phyloP scores from a whole-genome alignment of 2,329 filamentous ascomycete species.

The Colletotrichum cordylinicola region DNA sequence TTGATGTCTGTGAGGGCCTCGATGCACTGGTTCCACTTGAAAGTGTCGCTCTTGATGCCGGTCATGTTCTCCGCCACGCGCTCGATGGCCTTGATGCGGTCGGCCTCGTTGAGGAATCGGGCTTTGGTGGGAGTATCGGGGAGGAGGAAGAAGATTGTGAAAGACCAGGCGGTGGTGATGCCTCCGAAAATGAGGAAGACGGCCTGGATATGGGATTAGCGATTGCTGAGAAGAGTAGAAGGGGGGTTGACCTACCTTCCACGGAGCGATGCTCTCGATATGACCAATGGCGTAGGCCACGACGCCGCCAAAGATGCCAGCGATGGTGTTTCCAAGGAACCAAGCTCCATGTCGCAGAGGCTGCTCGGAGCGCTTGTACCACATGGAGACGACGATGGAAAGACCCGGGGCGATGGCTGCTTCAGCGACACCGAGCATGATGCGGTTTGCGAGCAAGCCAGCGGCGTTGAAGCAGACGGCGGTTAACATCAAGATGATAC shows the following conservation, averaged over 20 bases:
- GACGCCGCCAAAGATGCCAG: conserved; percentile 33
- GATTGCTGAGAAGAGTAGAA: not conserved
- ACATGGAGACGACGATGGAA: conserved; percentile 35
- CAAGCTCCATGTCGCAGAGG: conserved; percentile 35
- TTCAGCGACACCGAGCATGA: conserved; percentile 38
- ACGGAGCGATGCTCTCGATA: conserved; percentile 13
- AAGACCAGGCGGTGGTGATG: conserved; percentile 62
- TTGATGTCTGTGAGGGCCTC: conserved; percentile 54
- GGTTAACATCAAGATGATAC: conserved; percentile 28
- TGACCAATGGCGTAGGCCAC: conserved; percentile 36
- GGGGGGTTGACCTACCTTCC: not conserved
- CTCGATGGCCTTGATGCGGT: conserved; percentile 72
- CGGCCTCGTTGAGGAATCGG: conserved; percentile 63
- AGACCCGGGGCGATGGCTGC: conserved; percentile 34
- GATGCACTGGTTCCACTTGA: conserved; percentile 69
- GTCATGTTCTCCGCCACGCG: conserved; percentile 77
- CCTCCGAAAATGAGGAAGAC: conserved; percentile 70
- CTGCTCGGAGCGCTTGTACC: conserved; percentile 38
- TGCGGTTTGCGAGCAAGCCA: conserved; percentile 34
- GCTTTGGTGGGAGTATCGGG: conserved; percentile 61
- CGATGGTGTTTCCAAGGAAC: conserved; percentile 38
- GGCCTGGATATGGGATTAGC: conserved; percentile 36
- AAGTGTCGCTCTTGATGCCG: conserved; percentile 74
- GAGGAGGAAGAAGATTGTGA: conserved; percentile 64
- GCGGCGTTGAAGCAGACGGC: conserved; percentile 26